Percentiles rank a stretch among this genome's conserved stretches.
phyloP scores from a whole-genome alignment of 106 monocot species.

The Apostasia shenzhenica region DNA sequence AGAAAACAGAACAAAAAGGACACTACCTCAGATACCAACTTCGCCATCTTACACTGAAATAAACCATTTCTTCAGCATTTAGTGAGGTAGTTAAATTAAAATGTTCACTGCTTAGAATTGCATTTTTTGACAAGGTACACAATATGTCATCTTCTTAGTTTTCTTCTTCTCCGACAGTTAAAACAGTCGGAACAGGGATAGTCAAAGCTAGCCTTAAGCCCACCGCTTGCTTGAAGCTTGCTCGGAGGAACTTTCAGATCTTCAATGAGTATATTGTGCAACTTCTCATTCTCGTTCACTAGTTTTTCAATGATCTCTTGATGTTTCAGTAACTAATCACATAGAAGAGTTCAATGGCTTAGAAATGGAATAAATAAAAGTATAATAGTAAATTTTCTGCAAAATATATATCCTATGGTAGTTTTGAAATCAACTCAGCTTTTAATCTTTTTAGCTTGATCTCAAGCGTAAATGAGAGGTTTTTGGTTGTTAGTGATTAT shows the following conservation, averaged over 20 bases:
- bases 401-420: too few relatives aligned
- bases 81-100: too few relatives aligned
- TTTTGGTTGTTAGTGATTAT: too few relatives aligned
- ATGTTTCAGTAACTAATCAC: slow-evolving; percentile 49
- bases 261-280: slow-evolving; percentile 51
- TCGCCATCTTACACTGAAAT: too few relatives aligned
- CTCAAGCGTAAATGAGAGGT: too few relatives aligned
- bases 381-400: too few relatives aligned
- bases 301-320: slow-evolving; percentile 56
- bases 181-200: slow-evolving; percentile 53
- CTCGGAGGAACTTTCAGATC: slow-evolving; percentile 49
- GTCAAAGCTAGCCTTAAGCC: slow-evolving; percentile 1
- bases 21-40: too few relatives aligned
- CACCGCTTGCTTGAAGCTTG: slow-evolving; percentile 22
- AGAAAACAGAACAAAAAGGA: too few relatives aligned
- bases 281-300: slow-evolving; percentile 50
- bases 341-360: slow-evolving; percentile 1
- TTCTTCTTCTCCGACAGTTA: slow-evolving; percentile 58
- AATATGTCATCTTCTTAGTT: slow-evolving; percentile 20
- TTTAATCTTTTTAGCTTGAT: too few relatives aligned
- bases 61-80: too few relatives aligned
- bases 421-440: too few relatives aligned
- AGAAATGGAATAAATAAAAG: neutral
- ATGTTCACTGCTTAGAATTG: too few relatives aligned
- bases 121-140: neutral